phyloP scores from a whole-genome alignment of 2,329 filamentous ascomycete genomes.

The Alternaria novae-zelandiae region DNA sequence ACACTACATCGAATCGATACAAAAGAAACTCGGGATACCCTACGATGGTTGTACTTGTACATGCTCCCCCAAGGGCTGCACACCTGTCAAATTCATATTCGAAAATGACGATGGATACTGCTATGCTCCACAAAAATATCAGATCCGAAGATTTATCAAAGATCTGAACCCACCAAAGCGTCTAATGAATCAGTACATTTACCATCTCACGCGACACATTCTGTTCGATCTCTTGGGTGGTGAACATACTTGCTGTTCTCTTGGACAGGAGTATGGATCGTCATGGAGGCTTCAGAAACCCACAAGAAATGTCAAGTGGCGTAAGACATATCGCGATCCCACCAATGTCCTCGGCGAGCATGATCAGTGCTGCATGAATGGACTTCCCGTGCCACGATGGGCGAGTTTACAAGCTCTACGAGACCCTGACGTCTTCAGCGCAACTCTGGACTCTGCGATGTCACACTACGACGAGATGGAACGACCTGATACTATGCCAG shows the following conservation, averaged over 20 bases:
- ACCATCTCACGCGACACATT: rapidly evolving
- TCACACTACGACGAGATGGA: neutral
- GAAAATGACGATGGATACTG: neutral
- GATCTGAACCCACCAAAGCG: no score
- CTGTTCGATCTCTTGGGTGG: neutral
- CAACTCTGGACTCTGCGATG: neutral
- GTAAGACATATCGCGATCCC: no score
- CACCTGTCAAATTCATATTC: neutral
- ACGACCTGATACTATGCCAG: neutral
- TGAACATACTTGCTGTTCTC: neutral
- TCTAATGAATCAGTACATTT: rapidly evolving
- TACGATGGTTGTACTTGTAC: neutral
- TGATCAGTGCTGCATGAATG: no score
- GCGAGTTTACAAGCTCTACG: neutral
- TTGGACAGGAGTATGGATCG: rapidly evolving
- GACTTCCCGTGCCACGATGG: neutral
- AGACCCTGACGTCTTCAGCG: neutral
- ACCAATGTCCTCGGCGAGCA: no score
- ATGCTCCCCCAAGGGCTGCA: neutral
- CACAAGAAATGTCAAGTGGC: no score
- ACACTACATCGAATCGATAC: neutral
- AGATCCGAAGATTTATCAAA: rapidly evolving
- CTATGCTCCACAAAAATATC: no score
- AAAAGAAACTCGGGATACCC: neutral
- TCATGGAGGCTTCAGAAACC: rapidly evolving